Evolutionary conservation across 345 rosid species (phyloP), one percentile per base, ranked within the genome.

Genomic region (Linum trigynum): DNA sequence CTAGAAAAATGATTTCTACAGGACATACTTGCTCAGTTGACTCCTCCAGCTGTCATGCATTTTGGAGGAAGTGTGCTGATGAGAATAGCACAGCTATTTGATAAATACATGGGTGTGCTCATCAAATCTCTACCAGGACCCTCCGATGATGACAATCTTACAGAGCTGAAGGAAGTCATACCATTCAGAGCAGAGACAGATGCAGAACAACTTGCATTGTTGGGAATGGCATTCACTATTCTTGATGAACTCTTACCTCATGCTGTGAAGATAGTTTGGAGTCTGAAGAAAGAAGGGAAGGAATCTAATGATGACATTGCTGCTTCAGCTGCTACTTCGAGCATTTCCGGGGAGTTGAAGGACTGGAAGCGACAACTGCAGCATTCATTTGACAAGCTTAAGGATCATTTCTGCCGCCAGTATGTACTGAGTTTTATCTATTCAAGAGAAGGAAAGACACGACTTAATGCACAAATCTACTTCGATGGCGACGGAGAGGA

Each of bases 361-460:
- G 99, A 90, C 35, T 88, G 95, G 91, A 94, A 71, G 78, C 96
- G 92, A 48, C 85, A 81, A 45, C 86, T 94, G 77, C 97, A 82
- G 74, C 92, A 85, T 76, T 81, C 96, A 38, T 94, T 90, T 72
- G 97, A 94, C 72, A 88, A 85, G 81, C 96, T 94, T 57, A 78
- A 74, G 73, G 95, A 94, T 79, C 88, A 94, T 77, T 94, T 94
- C 78, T 90, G 99, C 69, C 82, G 86, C 75, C 97, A 90, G 69
- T 94, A 90, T 77, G 99, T 94, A 67, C 72, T 94, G 83, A 84
- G 83, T 74, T 94, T 94, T 75, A 94, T 94, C 72, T 94, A 94
- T 76, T 90, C 97, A 42, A 85, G 95, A 79, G 97, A 88, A 82
- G 97, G 95, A 3, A 78, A 81, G 76, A 90, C 97, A 32, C 80